Percentiles rank a stretch among this genome's conserved stretches.
Conservation (phyloP, 345 rosid genomes). For the Lepidium africanum region DNA sequence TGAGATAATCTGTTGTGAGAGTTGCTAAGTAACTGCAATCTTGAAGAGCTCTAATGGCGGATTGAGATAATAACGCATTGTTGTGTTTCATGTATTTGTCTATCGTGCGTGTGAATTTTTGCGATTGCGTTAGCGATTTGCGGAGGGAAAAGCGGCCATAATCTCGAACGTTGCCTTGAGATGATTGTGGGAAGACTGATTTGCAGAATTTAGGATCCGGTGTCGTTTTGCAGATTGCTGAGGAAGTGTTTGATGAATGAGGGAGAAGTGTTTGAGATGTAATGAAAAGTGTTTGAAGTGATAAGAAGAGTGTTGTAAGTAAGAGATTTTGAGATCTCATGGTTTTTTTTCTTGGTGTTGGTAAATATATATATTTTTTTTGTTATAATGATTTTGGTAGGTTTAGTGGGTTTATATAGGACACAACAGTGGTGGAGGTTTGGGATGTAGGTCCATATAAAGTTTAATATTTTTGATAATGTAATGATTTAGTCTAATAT, state of each 20-base stretch:
- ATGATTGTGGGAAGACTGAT: slow-evolving; percentile 46
- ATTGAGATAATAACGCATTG: slow-evolving; percentile 27
- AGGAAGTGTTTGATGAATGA: slow-evolving; percentile 22
- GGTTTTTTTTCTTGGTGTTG: background rate
- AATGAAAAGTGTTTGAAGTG: slow-evolving; percentile 24
- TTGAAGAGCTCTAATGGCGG: slow-evolving; percentile 59
- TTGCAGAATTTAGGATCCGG: slow-evolving; percentile 63
- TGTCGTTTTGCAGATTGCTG: slow-evolving; percentile 43
- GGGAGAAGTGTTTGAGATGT: slow-evolving; percentile 24
- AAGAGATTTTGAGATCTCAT: slow-evolving; percentile 13
- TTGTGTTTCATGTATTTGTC: slow-evolving; percentile 44
- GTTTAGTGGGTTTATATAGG: slow-evolving; percentile 21
- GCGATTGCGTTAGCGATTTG: slow-evolving; percentile 55
- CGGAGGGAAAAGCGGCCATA: slow-evolving; percentile 53
- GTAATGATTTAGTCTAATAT: background rate
- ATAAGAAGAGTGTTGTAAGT: slow-evolving; percentile 19
- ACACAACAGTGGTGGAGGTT: slow-evolving; percentile 1
- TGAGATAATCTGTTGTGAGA: slow-evolving; percentile 52
- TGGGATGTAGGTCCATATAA: slow-evolving; percentile 3
- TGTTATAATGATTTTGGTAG: slow-evolving; percentile 7
- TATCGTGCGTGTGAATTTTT: slow-evolving; percentile 39
- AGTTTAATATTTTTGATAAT: background rate
- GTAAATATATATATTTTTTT: background rate
- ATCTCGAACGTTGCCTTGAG: slow-evolving; percentile 39
- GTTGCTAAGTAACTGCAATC: slow-evolving; percentile 57